Conservation (phyloP, 257 asterid genomes). For the Fraxinus quadrangulata region DNA sequence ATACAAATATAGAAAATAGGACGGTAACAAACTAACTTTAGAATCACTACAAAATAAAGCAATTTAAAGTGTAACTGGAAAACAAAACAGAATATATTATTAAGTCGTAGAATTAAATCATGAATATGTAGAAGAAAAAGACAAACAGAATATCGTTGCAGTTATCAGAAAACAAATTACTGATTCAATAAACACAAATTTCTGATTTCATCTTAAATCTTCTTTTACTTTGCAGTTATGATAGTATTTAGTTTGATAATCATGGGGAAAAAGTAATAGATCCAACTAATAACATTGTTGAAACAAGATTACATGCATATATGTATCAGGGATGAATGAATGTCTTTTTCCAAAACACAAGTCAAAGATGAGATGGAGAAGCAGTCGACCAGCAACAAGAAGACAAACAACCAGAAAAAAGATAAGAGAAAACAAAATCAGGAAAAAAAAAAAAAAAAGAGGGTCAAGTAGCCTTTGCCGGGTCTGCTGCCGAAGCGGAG, state of each 20-base stretch:
- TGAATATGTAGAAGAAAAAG: neutral
- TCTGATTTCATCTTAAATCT: neutral
- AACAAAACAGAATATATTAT: neutral
- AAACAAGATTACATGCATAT: neutral
- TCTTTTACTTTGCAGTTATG: neutral
- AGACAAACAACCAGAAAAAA: neutral
- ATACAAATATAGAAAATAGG: too few species aligned
- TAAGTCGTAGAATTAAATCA: neutral
- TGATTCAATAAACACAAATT: neutral
- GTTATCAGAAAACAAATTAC: neutral
- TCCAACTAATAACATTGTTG: neutral
- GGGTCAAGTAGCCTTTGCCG: too few species aligned
- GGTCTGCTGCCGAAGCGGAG: too few species aligned
- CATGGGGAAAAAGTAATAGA: neutral
- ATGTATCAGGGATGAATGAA: neutral
- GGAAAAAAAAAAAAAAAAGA: too few species aligned
- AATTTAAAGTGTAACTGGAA: neutral
- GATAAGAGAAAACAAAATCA: too few species aligned
- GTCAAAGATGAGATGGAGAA: neutral
- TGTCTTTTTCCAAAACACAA: neutral
- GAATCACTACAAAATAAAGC: neutral
- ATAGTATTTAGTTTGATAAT: neutral
- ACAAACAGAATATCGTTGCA: neutral
- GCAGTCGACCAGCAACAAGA: neutral
- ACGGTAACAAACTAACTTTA: neutral